These are phyloP conservation scores for Diutina sp. DNA, from an alignment of 1,139 yeast species.

Conservation along the genomic window DNA sequence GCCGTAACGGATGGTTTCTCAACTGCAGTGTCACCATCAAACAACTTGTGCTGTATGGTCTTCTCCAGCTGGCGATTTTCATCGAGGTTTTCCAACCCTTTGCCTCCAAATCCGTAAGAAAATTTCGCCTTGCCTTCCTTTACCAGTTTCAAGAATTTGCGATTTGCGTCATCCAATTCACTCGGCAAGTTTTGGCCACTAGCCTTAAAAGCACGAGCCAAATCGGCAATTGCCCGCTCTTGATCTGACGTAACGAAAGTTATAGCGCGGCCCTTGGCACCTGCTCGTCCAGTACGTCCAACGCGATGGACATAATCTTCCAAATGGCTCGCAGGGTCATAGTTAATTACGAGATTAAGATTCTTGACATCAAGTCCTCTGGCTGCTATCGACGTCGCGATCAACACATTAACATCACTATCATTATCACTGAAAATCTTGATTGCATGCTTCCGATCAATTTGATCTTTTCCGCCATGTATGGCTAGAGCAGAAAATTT, in stretches of 20 bases:
- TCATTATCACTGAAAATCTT: conserved; percentile 44
- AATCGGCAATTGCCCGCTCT: conserved; percentile 57
- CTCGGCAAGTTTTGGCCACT: background rate
- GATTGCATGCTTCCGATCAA: conserved; percentile 69
- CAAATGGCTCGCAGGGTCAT: conserved; percentile 82
- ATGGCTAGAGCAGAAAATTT: conserved; percentile 55
- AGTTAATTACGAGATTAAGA: conserved; percentile 68
- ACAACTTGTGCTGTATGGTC: conserved; percentile 32
- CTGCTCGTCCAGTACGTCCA: conserved; percentile 95
- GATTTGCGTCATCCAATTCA: background rate
- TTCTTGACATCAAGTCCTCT: conserved; percentile 88
- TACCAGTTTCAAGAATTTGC: conserved; percentile 45
- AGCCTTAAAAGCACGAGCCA: conserved; percentile 48
- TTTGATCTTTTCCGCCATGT: conserved; percentile 90
- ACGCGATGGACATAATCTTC: conserved; percentile 96
- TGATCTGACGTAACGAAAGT: conserved; percentile 60
- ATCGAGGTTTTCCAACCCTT: conserved; percentile 77
- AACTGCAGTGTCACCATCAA: conserved; percentile 3
- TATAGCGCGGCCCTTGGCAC: conserved; percentile 61
- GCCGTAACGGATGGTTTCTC: background rate
- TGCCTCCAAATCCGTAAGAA: conserved; percentile 82
- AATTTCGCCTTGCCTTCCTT: conserved; percentile 58
- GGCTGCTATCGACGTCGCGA: conserved; percentile 92
- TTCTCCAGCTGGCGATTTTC: conserved; percentile 48
- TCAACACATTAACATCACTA: conserved; percentile 48